Evolutionary conservation across 2,329 filamentous ascomycete species (phyloP), one percentile per base, ranked within the genome.

Genomic region (Rutstroemia sp.): DNA sequence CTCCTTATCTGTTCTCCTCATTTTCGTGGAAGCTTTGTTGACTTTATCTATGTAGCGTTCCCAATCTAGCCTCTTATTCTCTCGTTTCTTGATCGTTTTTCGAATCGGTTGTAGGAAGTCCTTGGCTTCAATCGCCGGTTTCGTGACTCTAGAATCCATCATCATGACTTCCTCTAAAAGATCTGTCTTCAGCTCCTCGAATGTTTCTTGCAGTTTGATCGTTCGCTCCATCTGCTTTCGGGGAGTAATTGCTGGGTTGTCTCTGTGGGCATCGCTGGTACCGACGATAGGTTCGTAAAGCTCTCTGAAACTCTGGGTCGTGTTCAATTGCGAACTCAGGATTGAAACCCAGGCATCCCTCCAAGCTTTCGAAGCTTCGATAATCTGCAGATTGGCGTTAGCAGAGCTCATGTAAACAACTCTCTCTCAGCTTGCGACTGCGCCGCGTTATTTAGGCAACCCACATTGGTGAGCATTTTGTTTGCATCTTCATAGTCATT

Each of bases 21-120:
- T 74, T 70, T 94, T 94, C 68, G 84, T 85, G 63, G 83, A 77
- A 42, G 84, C 78, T 64, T 81, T 83, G 66, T 88, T 85, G 38
- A 85, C 83, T 60, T 84, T 83, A 63, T 84, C 81, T 69, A 89
- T 84, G 63, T 85, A 85, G 63, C 87, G 82, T 71, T 95, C 90
- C 67, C 84, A 94, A 69, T 95, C 90, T 58, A 92, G 70, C 53
- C 89, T 86, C 72, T 84, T 88, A 65, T 92, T 88, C 68, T 94
- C 88, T 48, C 90, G 78, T 71, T 89, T 91, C 73, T 92, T 94
- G 67, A 95, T 89, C 1, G 84, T 86, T 73, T 91, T 94, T 66
- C 87, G 85, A 68, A 94, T 77, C 2, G 87, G 84, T 61, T 84
- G 81, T 58, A 92, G 77, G 54, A 75, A 81, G 52, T 86, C 82